A percentile compares a stretch with the other conserved stretches of the same genome.
Evolutionary conservation across 139 green algal species (phyloP).

Genomic region (Coccomyxa sp.): DNA sequence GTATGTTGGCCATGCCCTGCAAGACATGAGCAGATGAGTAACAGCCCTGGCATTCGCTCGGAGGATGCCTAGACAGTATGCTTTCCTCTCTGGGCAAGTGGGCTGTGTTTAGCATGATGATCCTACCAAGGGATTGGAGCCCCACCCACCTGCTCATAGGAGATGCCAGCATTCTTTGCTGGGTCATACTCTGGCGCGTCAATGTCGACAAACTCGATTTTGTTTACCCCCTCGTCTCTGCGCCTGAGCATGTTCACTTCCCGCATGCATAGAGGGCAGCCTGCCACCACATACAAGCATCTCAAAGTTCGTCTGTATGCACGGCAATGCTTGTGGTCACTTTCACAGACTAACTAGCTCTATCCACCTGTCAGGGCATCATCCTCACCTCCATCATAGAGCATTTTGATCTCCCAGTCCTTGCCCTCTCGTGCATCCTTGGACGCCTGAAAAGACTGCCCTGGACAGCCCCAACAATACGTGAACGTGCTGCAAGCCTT

Average conservation of each 20-base stretch:
- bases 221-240: conserved; percentile 54
- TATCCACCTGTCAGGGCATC: background rate
- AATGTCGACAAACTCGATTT: conserved; percentile 94
- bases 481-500: too few species aligned
- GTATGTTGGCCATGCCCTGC: conserved; percentile 84
- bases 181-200: conserved; percentile 55
- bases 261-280: conserved; percentile 89
- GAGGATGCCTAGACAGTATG: background rate
- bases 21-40: conserved; percentile 2
- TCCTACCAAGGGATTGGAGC: background rate
- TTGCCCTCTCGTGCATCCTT: too few species aligned
- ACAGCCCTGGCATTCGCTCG: background rate
- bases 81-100: background rate
- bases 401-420: conserved; percentile 74
- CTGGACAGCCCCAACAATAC: background rate
- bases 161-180: conserved; percentile 69
- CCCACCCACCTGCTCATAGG: conserved; percentile 57
- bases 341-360: too few species aligned
- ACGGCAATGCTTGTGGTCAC: too few species aligned
- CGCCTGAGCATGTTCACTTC: conserved; percentile 82
- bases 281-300: conserved; percentile 63
- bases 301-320: too few species aligned
- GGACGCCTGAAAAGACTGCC: too few species aligned
- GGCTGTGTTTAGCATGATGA: background rate
- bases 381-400: conserved; percentile 46